These are phyloP conservation scores for Trichomonascus vanleenenianus DNA, from an alignment of 805 yeast species.

Conservation along the genomic window DNA sequence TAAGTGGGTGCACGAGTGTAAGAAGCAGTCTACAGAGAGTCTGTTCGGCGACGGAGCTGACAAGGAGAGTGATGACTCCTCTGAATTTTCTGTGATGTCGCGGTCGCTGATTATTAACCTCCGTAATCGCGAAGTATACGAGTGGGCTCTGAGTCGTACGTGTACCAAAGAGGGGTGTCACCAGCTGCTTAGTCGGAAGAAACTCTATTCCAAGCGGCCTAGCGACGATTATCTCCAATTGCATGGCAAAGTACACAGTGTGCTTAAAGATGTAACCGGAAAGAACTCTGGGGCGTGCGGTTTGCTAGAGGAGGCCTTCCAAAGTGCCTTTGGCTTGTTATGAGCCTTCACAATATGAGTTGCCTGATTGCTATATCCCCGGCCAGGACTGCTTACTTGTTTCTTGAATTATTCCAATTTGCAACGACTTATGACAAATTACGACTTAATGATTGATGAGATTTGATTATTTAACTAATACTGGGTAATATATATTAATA, in stretches of 20 bases:
- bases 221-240: neutral
- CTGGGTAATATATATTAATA: too few relatives aligned
- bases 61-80: neutral
- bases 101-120: conserved; percentile 12
- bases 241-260: neutral
- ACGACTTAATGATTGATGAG: too few relatives aligned
- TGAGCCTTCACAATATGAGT: neutral
- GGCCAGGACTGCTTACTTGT: too few relatives aligned
- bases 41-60: neutral
- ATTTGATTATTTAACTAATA: too few relatives aligned
- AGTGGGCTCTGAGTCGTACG: conserved; percentile 9
- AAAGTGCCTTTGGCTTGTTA: neutral
- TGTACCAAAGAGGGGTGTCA: neutral
- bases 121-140: conserved; percentile 12
- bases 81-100: neutral
- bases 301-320: neutral
- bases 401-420: too few relatives aligned
- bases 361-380: too few relatives aligned
- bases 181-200: neutral
- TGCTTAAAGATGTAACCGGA: neutral
- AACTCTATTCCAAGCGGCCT: neutral
- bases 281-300: neutral
- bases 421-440: too few relatives aligned
- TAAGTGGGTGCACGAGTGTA: neutral
- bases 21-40: too few relatives aligned